phyloP scores from a whole-genome alignment of 768 basidiomycete genomes.

The Termitomyces sp. region DNA sequence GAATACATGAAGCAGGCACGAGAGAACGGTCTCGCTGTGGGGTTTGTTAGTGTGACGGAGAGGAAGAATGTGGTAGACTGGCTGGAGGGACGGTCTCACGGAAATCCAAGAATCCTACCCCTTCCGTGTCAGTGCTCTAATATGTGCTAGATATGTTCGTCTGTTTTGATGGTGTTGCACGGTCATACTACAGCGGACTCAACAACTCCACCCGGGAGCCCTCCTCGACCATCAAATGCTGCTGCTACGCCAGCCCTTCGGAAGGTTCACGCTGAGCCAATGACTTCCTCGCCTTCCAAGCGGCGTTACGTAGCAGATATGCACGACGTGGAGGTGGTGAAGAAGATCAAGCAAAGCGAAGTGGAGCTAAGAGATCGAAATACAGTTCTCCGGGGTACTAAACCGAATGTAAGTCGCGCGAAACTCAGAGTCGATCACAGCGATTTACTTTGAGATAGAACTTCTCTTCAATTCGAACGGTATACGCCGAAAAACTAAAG shows the following conservation, averaged over 20 bases:
- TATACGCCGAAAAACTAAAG: conserved; percentile 77
- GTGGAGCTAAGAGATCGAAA: conserved; percentile 82
- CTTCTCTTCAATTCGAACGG: conserved; percentile 64
- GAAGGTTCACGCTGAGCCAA: conserved; percentile 23
- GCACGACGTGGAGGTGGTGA: conserved; percentile 80
- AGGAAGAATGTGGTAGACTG: conserved; percentile 84
- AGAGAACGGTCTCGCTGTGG: conserved; percentile 66
- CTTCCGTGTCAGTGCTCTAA: conserved; percentile 34
- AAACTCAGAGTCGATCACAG: background rate
- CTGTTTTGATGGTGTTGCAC: background rate
- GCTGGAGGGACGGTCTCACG: conserved; percentile 56
- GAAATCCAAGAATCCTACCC: conserved; percentile 50
- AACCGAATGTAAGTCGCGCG: conserved; percentile 71
- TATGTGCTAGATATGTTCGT: background rate
- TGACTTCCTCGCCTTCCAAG: conserved; percentile 54
- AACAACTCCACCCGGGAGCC: conserved; percentile 46
- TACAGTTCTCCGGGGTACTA: conserved; percentile 77
- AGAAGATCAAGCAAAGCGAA: conserved; percentile 73
- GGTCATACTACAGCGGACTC: conserved; percentile 34
- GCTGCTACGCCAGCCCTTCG: conserved; percentile 24
- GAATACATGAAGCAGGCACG: conserved; percentile 89
- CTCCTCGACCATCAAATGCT: conserved; percentile 25
- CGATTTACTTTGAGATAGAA: conserved; percentile 48
- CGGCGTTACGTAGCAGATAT: conserved; percentile 75
- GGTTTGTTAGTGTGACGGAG: conserved; percentile 85